Conservation (phyloP, 805 yeast genomes). For the Jamesozyma rosinii region DNA sequence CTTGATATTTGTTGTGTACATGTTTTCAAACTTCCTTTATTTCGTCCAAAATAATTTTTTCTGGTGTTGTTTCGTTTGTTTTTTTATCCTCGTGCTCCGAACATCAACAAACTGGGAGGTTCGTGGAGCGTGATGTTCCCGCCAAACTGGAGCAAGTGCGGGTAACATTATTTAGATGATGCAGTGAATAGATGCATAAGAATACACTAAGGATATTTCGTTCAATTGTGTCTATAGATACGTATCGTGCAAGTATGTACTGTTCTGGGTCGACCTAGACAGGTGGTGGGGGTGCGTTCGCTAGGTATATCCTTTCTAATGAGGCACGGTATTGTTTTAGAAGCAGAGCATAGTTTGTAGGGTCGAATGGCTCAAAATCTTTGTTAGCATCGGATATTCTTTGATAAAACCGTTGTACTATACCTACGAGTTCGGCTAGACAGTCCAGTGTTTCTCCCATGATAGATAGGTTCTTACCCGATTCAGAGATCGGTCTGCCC, state of each 20-base stretch:
- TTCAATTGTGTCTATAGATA: neutral
- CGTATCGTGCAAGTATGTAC: too few species aligned
- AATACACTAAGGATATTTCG: too few species aligned
- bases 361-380: slow-evolving; percentile 19
- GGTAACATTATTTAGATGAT: too few species aligned
- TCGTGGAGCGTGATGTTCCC: too few species aligned
- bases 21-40: neutral
- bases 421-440: slow-evolving; percentile 29
- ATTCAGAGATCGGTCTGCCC: slow-evolving; percentile 13
- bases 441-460: slow-evolving; percentile 38
- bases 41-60: neutral
- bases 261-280: too few species aligned
- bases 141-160: too few species aligned
- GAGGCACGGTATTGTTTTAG: slow-evolving; percentile 21
- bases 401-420: slow-evolving; percentile 24
- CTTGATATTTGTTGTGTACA: neutral
- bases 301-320: slow-evolving; percentile 24
- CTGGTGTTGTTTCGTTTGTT: neutral
- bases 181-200: too few species aligned
- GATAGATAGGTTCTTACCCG: slow-evolving; percentile 33
- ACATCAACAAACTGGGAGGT: too few species aligned
- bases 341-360: slow-evolving; percentile 18
- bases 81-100: too few species aligned
- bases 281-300: slow-evolving; percentile 32
- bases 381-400: slow-evolving; percentile 18